A percentile compares a stretch with the other conserved stretches of the same genome.
These are phyloP conservation scores for Plasmodium fragile DNA, from an alignment of 169 alveolate species.

Conservation along the genomic window DNA sequence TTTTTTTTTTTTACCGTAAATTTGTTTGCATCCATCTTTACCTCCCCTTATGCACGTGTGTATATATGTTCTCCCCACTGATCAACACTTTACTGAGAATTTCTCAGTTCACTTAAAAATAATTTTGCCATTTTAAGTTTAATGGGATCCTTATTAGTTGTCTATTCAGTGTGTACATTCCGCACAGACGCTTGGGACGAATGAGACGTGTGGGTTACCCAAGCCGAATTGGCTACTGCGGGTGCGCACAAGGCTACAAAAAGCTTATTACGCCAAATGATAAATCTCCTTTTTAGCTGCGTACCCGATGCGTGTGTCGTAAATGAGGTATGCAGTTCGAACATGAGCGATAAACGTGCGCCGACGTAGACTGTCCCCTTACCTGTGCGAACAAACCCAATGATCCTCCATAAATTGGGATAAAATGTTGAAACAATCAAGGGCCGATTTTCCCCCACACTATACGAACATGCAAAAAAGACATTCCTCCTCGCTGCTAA, in stretches of 20 bases:
- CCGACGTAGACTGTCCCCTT: background rate
- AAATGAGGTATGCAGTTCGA: background rate
- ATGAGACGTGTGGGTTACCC: background rate
- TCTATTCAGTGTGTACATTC: background rate
- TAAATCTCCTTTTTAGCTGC: background rate
- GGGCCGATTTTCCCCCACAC: background rate
- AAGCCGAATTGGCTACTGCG: background rate
- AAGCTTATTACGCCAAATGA: background rate
- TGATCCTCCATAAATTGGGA: background rate
- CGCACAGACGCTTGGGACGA: background rate
- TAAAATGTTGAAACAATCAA: background rate
- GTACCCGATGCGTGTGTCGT: background rate
- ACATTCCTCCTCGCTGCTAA: background rate
- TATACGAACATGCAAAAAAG: background rate
- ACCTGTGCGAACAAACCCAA: background rate
- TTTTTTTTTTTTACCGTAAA: constrained; percentile 15
- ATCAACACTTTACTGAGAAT: background rate
- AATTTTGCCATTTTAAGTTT: background rate
- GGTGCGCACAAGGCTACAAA: background rate
- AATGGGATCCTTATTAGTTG: background rate
- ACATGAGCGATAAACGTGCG: background rate
- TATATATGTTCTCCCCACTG: background rate
- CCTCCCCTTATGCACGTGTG: background rate
- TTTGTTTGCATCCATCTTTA: constrained; percentile 28
- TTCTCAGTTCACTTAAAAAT: background rate